Evolutionary conservation across 257 asterid genomes (phyloP).

Genomic region (Thymus mandschuricus): DNA sequence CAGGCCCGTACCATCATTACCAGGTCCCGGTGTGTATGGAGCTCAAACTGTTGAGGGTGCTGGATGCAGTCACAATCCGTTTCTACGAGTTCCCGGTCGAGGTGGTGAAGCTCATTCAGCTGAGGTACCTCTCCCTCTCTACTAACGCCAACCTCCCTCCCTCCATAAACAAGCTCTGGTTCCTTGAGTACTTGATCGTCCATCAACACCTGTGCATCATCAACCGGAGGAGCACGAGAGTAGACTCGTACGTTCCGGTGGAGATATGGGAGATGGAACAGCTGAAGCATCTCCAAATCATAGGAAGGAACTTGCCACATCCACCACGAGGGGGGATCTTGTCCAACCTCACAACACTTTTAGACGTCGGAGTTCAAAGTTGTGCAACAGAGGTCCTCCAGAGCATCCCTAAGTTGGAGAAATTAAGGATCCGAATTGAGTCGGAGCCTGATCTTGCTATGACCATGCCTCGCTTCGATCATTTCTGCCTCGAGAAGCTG

Average conservation of each 20-base stretch:
- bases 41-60: neutral
- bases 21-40: neutral
- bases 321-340: neutral
- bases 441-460: neutral
- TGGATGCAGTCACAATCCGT: neutral
- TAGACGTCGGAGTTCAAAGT: neutral
- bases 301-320: neutral
- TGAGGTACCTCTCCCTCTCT: neutral
- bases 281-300: slow-evolving; percentile 3
- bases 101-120: neutral
- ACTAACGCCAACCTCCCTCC: neutral
- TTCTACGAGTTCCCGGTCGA: neutral
- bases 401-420: neutral
- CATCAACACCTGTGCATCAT: neutral
- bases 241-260: neutral
- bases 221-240: no score
- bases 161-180: neutral
- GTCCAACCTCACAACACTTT: neutral
- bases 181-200: neutral
- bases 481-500: neutral
- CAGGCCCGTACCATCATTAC: neutral
- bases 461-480: neutral
- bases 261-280: neutral
- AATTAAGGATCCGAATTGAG: neutral
- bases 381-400: neutral